Evolutionary conservation across 2,329 filamentous ascomycete genomes (phyloP), one percentile per base, ranked within the genome.

Genomic region (Alternaria burnsii): DNA sequence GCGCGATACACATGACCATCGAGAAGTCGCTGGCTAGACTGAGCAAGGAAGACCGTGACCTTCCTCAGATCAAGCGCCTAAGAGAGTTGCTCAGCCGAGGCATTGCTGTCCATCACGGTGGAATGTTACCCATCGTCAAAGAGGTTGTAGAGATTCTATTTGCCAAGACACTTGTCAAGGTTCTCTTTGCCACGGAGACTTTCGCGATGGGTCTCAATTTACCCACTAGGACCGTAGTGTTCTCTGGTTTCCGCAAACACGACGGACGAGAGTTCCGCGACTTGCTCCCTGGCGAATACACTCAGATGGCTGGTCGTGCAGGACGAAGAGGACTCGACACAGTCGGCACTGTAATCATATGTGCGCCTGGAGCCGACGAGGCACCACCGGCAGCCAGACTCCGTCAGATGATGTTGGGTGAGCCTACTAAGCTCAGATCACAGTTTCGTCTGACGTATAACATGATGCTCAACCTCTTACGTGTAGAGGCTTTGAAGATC

Each of bases 401-500:
- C 55, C 88, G 92, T 59, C 91, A 93, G 73, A 98, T 99, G 93
- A 97, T 99, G 66, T 85, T 98, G 4, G 95, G 95, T 54, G 92
- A 97, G 72, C 94, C 95, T 32, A 97, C 93, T 26, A 98, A 98
- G 80, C 86, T 99, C 50, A 88, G 93, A 47, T 98, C 94, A 7
- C 95, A 99, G 75, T 99, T 99, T 84, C 88, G 95, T 62, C 84
- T 99, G 48, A 99, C 96, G 0, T 99, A 99, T 83, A 99, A 98
- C 80, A 99, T 99, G 95, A 99, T 99, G 62, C 83, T 99, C 30
- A 99, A 98, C 74, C 84, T 99, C 32, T 84, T 99, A 50, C 90
- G 95, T 36, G 95, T 99, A 2, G 95, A 99, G 78, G 95, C 95
- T 3, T 82, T 99, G 67, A 98, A 97, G 82, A 98, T 99, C 70